These are phyloP conservation scores for Calycina marina DNA, from an alignment of 2,329 filamentous ascomycete genomes.

Conservation along the genomic window DNA sequence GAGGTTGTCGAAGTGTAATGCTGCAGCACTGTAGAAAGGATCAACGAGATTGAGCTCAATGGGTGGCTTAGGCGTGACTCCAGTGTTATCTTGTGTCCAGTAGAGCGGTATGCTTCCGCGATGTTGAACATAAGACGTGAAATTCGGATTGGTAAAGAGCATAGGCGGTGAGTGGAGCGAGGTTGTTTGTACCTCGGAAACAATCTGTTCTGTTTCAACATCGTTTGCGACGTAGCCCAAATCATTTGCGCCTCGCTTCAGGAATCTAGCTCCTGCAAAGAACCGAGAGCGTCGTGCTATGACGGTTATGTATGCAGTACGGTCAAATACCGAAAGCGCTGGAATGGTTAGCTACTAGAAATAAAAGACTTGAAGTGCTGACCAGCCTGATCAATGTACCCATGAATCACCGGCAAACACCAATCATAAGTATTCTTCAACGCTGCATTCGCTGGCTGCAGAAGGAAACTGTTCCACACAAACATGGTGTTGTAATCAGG, in stretches of 20 bases:
- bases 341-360: too few relatives aligned
- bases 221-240: slow-evolving; percentile 94
- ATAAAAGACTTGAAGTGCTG: slow-evolving; percentile 7
- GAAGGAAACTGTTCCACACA: slow-evolving; percentile 87
- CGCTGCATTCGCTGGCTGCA: slow-evolving; percentile 55
- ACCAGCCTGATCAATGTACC: slow-evolving; percentile 82
- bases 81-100: slow-evolving; percentile 93
- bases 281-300: slow-evolving; percentile 84
- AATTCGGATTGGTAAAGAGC: slow-evolving; percentile 77
- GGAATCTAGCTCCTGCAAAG: slow-evolving; percentile 85
- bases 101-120: slow-evolving; percentile 91
- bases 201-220: slow-evolving; percentile 96
- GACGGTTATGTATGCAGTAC: slow-evolving; percentile 80
- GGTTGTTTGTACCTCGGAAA: slow-evolving; percentile 85
- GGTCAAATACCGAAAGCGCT: slow-evolving; percentile 71
- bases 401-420: slow-evolving; percentile 92
- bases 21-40: slow-evolving; percentile 87
- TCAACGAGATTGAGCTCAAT: slow-evolving; percentile 94
- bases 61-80: slow-evolving; percentile 89
- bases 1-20: slow-evolving; percentile 86
- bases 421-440: slow-evolving; percentile 82
- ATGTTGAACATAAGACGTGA: slow-evolving; percentile 94
- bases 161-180: slow-evolving; percentile 85
- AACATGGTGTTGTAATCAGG: slow-evolving; percentile 87
- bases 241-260: slow-evolving; percentile 92